Percentiles rank a stretch among this genome's conserved stretches.
These are phyloP conservation scores for Populus ilicifolia DNA, from an alignment of 345 rosid species.

Conservation along the genomic window DNA sequence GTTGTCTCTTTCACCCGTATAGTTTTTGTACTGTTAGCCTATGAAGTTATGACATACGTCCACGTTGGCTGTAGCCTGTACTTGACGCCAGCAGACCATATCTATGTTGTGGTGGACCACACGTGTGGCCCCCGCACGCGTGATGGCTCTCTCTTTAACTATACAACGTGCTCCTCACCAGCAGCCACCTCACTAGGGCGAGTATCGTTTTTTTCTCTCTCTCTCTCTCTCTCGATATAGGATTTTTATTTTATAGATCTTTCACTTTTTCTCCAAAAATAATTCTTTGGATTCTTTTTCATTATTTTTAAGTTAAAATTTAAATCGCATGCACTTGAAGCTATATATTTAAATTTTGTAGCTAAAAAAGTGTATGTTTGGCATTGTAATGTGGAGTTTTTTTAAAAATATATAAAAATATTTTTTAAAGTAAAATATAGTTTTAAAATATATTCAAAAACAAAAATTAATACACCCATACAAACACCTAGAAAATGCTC, in stretches of 20 bases:
- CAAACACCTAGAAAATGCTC: too few species aligned
- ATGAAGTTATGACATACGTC: constrained; percentile 8
- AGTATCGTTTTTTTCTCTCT: background rate
- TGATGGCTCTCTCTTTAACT: constrained; percentile 16
- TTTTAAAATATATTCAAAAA: too few species aligned
- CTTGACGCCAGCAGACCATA: constrained; percentile 39
- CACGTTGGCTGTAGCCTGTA: constrained; percentile 13
- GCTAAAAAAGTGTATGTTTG: too few species aligned
- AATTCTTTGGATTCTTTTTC: background rate
- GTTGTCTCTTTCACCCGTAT: too few species aligned
- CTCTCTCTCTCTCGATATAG: background rate
- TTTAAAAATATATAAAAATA: too few species aligned
- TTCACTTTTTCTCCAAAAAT: too few species aligned
- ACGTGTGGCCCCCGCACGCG: constrained; percentile 37
- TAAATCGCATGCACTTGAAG: too few species aligned
- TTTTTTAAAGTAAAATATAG: too few species aligned
- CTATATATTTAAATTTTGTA: too few species aligned
- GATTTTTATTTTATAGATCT: background rate
- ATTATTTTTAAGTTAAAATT: background rate
- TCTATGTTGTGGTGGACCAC: constrained; percentile 24
- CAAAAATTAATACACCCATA: too few species aligned
- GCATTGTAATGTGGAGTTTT: too few species aligned
- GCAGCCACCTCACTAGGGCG: constrained; percentile 14
- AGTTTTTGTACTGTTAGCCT: background rate
- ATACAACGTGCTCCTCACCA: constrained; percentile 28